Base-by-base conservation (phyloP, 768 basidiomycete species). In the Boletus rufocinnamomeus region DNA sequence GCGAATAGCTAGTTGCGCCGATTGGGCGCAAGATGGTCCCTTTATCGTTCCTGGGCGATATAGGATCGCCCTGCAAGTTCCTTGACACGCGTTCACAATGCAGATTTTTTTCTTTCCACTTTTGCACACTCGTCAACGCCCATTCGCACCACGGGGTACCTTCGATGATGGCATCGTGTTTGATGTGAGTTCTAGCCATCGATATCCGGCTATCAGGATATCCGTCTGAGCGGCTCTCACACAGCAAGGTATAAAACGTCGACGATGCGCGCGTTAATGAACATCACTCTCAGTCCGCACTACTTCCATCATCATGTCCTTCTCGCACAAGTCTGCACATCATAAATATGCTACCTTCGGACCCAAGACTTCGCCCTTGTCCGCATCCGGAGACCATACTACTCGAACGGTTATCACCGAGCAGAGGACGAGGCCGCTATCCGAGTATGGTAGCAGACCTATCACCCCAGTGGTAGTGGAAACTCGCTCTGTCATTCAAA, bases 401-500 rank as follows among this genome's bases (percentile, higher is more conserved):
- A 19, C 30, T 28, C 62, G 57, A 28, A 44, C 57, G 13, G 4
- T 55, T 8, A 37, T 46, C 2, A 48, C 55, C 34, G 63, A 65
- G 40, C 52, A 50, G n/a, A 55, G 61, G 32, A 48, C 55, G 51
- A 69, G 63, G 52, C 64, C 67, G 27, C 0, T 28, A 16, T 66
- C 69, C 32, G 66, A 59, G 44, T 63, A 51, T 28, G 60, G 66
- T 32, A 54, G 60, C 43, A 59, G 68, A 19, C 55, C 68, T 7
- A 19, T 56, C 45, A 71, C 69, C 10, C 66, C 66, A 1, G 1
- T 19, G 13, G 2, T 63, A 0, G 16, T 50, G 28, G 69, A 64
- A 23, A 0, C 63, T 23, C 65, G 66, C 19, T 13, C 57, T 13
- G 21, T 54, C 9, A 66, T 64, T 45, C 67, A 60, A 51, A 71